Conservation (phyloP, 495 filamentous ascomycete species). For the Penicillium longicatenatum region DNA sequence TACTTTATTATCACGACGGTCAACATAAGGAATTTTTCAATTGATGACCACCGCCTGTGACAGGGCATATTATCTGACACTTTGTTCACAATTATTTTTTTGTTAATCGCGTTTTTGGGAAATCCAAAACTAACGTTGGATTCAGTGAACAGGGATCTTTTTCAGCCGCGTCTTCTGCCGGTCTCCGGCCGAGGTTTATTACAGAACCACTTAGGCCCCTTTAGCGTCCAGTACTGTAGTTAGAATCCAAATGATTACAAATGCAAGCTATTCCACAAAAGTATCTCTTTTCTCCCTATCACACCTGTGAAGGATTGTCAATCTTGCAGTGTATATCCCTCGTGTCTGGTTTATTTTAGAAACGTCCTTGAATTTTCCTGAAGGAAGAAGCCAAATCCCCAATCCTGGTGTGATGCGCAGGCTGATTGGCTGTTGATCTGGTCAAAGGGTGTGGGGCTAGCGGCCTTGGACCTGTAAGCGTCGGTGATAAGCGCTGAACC, state of each 20-base stretch:
- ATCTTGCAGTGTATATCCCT: background rate
- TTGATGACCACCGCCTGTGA: slow-evolving; percentile 93
- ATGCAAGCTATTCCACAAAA: slow-evolving; percentile 2
- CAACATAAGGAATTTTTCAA: slow-evolving; percentile 78
- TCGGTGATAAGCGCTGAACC: slow-evolving; percentile 28
- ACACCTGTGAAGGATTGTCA: background rate
- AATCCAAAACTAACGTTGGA: slow-evolving; percentile 22
- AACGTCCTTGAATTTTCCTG: background rate
- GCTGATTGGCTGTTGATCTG: slow-evolving; percentile 13
- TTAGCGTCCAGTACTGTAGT: slow-evolving; percentile 20
- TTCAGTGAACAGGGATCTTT: slow-evolving; percentile 17
- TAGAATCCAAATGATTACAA: slow-evolving; percentile 6
- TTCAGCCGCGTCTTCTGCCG: slow-evolving; percentile 6
- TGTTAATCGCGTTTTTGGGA: slow-evolving; percentile 17
- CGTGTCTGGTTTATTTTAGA: background rate
- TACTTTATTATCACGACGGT: slow-evolving; percentile 91
- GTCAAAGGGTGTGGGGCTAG: slow-evolving; percentile 21
- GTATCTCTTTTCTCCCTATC: background rate
- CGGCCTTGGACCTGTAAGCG: slow-evolving; percentile 27
- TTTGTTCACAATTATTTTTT: slow-evolving; percentile 16
- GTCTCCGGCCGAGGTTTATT: slow-evolving; percentile 7
- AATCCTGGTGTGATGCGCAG: slow-evolving; percentile 3
- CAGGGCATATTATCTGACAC: slow-evolving; percentile 72
- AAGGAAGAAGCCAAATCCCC: slow-evolving; percentile 7
- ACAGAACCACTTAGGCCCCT: background rate